These are phyloP conservation scores for Starmerella kuoi DNA, from an alignment of 805 yeast species.

Conservation along the genomic window DNA sequence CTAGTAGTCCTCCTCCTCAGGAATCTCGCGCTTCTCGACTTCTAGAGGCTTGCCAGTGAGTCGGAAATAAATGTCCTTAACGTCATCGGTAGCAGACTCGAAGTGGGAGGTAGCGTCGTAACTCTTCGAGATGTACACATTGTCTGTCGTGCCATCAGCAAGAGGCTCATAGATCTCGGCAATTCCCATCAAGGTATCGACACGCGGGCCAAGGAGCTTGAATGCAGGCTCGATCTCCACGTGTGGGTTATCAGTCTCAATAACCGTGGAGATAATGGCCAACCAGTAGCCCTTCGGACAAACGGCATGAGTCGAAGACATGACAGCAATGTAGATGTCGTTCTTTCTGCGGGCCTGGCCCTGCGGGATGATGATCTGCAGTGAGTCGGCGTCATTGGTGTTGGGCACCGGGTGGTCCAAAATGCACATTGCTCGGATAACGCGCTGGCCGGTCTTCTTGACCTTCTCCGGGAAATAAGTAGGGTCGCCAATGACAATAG, in stretches of 20 bases:
- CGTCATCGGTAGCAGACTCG: conserved; percentile 92
- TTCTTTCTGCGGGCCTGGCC: conserved; percentile 85
- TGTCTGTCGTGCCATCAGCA: conserved; percentile 68
- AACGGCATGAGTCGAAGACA: conserved; percentile 82
- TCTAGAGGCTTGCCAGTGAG: conserved; percentile 87
- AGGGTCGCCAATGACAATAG: conserved; percentile 92
- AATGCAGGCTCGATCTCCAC: conserved; percentile 88
- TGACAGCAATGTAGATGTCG: conserved; percentile 86
- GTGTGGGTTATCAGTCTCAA: conserved; percentile 89
- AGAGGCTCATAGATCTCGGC: conserved; percentile 81
- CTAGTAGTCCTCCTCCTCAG: conserved; percentile 38
- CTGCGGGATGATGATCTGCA: conserved; percentile 92
- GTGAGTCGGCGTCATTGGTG: conserved; percentile 72
- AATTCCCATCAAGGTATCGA: conserved; percentile 86
- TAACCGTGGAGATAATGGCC: conserved; percentile 87
- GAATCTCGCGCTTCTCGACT: conserved; percentile 59
- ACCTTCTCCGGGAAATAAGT: conserved; percentile 88
- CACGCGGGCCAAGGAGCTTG: conserved; percentile 64
- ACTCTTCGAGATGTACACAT: conserved; percentile 71
- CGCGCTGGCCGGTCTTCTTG: conserved; percentile 56
- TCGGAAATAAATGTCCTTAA: conserved; percentile 83
- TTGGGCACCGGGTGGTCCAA: conserved; percentile 79
- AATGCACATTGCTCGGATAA: conserved; percentile 77
- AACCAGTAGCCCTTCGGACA: conserved; percentile 77
- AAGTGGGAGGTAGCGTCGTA: conserved; percentile 94